Evolutionary conservation across 2,329 filamentous ascomycete species (phyloP).

Genomic region (Aspergillus ochraceus): DNA sequence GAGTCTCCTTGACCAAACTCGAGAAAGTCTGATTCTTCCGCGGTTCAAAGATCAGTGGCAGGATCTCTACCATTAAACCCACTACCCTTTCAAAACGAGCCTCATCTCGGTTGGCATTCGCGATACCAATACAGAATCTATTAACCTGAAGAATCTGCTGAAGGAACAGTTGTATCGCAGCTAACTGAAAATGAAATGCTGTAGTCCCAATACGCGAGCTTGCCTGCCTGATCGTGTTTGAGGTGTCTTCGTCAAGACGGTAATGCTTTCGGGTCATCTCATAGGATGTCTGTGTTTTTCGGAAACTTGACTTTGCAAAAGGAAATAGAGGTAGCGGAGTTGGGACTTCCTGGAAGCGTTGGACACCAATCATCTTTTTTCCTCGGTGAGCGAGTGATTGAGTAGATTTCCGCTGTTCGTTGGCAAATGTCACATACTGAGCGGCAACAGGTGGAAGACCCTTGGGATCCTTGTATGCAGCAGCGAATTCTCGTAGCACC

Average conservation of each 20-base stretch:
- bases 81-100: neutral
- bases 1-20: neutral
- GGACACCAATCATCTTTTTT: neutral
- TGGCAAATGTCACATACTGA: neutral
- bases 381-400: neutral
- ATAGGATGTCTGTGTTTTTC: neutral
- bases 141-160: neutral
- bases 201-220: neutral
- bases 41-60: conserved; percentile 1
- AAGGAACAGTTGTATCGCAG: neutral
- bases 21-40: neutral
- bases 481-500: neutral
- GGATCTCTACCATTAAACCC: conserved; percentile 1
- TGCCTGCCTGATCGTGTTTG: neutral
- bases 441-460: neutral
- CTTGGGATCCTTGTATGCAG: neutral
- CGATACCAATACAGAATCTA: conserved; percentile 2
- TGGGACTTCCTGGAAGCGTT: neutral
- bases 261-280: neutral
- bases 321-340: neutral
- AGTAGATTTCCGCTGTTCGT: neutral
- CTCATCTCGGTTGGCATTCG: conserved; percentile 2
- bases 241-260: neutral
- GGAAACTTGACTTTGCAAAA: neutral
- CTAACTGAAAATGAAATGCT: conserved; percentile 5